These are phyloP conservation scores for Tillandsia leiboldiana DNA, from an alignment of 176 grass and related monocot species.

Conservation along the genomic window DNA sequence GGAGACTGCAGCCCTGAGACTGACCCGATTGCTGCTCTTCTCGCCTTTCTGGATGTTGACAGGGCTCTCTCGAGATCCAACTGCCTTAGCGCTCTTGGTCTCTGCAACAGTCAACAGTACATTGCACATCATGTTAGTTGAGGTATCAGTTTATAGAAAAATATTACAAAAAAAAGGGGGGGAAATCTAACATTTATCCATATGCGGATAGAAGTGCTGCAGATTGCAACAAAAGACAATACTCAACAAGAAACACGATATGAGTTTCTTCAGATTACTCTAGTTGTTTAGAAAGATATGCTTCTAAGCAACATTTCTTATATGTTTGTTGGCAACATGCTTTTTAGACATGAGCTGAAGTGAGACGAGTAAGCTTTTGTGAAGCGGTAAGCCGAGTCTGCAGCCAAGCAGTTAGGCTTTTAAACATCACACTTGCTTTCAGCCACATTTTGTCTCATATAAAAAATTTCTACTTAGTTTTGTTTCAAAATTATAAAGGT, in stretches of 20 bases:
- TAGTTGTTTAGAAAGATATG: too few species aligned
- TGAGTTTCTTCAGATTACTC: not conserved
- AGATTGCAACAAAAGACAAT: too few species aligned
- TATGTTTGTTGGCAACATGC: too few species aligned
- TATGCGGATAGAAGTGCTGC: too few species aligned
- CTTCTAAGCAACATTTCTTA: not conserved
- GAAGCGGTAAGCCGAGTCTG: too few species aligned
- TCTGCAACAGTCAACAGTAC: slow-evolving; percentile 35
- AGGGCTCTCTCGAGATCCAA: slow-evolving; percentile 70
- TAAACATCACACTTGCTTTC: too few species aligned
- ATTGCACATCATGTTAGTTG: not conserved
- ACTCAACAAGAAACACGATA: not conserved
- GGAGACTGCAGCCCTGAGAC: slow-evolving; percentile 29
- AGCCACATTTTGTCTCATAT: not conserved
- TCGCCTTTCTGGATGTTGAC: slow-evolving; percentile 61
- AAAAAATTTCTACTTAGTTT: not conserved
- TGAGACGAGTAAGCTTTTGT: too few species aligned
- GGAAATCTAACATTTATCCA: too few species aligned
- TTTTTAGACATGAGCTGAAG: too few species aligned
- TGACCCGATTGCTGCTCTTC: slow-evolving; percentile 25
- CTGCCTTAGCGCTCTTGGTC: slow-evolving; percentile 57
- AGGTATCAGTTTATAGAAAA: not conserved
- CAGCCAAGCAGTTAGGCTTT: not conserved
- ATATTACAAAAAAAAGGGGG: too few species aligned
- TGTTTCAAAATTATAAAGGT: not conserved